Conservation (phyloP, 805 yeast species). For the Saturnispora dispora region DNA sequence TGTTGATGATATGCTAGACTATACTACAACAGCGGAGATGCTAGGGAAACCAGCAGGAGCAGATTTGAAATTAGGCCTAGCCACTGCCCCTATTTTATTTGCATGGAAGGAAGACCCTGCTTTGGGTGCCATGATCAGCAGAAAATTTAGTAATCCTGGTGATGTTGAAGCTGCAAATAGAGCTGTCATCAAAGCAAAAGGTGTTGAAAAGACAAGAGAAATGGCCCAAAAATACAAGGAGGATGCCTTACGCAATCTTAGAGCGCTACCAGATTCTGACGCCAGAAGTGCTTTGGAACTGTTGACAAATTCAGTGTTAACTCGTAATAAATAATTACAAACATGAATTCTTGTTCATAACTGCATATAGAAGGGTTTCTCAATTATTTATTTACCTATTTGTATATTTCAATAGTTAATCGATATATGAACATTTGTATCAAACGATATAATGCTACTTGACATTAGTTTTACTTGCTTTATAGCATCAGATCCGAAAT, state of each 20-base stretch:
- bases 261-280: slow-evolving; percentile 77
- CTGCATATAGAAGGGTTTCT: slow-evolving; percentile 1
- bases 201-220: slow-evolving; percentile 64
- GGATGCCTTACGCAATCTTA: slow-evolving; percentile 62
- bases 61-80: slow-evolving; percentile 85
- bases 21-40: slow-evolving; percentile 74
- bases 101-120: slow-evolving; percentile 90
- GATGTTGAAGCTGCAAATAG: slow-evolving; percentile 77
- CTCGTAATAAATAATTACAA: slow-evolving; percentile 53
- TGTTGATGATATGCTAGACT: slow-evolving; percentile 93
- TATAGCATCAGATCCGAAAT: background rate
- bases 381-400: background rate
- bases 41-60: slow-evolving; percentile 96
- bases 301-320: slow-evolving; percentile 72
- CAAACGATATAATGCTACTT: background rate
- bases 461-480: background rate
- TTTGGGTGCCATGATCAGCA: slow-evolving; percentile 70
- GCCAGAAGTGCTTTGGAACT: slow-evolving; percentile 82
- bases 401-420: background rate
- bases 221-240: slow-evolving; percentile 75
- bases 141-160: slow-evolving; percentile 73
- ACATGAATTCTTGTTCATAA: background rate
- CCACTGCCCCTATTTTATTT: slow-evolving; percentile 91
- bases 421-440: background rate
- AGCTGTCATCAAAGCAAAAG: slow-evolving; percentile 62